Evolutionary conservation across 1,284 basidiomycete species (phyloP), one percentile per base, ranked within the genome.

Genomic region (Cystobasidium slooffiae): DNA sequence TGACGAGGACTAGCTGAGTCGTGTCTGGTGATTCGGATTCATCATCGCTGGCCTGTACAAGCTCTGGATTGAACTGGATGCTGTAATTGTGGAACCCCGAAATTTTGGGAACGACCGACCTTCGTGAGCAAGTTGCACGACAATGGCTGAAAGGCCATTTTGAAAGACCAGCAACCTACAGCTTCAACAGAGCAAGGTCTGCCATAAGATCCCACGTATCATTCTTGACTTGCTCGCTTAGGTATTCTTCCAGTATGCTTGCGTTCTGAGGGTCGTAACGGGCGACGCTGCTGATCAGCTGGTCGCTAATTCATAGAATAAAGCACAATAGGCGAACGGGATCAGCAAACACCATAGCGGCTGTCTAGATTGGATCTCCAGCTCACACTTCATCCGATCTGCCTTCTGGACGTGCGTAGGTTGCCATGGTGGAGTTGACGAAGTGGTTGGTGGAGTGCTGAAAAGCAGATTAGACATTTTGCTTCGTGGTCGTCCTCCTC

Each of bases 61-160:
- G 88, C 82, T 92, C 89, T 20, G 92, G 89, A 85, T 98, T 98
- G 85, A 97, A 97, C 82, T 98, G 95, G 84, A 97, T 97, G 72
- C 94, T 97, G 76, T 24, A 68, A 46, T 72, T 58, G 37, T 52
- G 55, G 44, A 61, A n/a, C 41, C 55, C 59, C 49, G 65, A 68
- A 51, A 64, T 63, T 72, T 64, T 64, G 58, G 37, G n/a, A 31
- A 31, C 31, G 2, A 31, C 31, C 31, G n/a, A n/a, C n/a, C n/a
- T n/a, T 31, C 31, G 31, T 31, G 31, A 31, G 31, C 31, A 31
- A 31, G 31, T 31, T 31, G 31, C 1, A 31, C 31, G 31, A 31
- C 31, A 31, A 31, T 31, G 31, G 31, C 31, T 31, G 31, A 31
- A 31, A 5, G 31, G 31, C 31, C 31, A 31, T 31, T 31, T 5